Evolutionary conservation across 352 stramenopile genomes (phyloP).

Genomic region (Discostella stelligera): DNA sequence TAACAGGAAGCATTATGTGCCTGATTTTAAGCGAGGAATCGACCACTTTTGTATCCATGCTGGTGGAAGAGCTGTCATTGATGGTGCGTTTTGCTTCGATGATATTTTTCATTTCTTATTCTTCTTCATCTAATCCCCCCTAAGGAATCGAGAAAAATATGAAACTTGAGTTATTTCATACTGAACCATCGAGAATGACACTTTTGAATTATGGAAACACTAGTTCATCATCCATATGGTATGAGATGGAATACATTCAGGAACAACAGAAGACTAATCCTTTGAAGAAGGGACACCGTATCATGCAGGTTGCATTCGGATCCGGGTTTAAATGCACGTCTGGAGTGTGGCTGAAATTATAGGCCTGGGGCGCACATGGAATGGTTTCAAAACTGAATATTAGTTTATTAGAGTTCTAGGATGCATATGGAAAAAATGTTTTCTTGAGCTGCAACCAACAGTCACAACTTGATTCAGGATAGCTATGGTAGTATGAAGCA

Average conservation of each 20-base stretch:
- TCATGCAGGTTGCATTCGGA: constrained; percentile 88
- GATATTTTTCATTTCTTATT: not conserved
- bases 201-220: constrained; percentile 88
- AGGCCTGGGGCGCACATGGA: constrained; percentile 13
- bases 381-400: not conserved
- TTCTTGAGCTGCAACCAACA: not conserved
- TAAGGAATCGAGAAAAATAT: constrained; percentile 87
- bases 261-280: constrained; percentile 82
- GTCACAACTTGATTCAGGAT: not conserved
- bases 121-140: not conserved
- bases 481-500: not conserved
- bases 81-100: constrained; percentile 63
- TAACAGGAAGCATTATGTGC: constrained; percentile 81
- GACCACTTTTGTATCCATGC: constrained; percentile 90
- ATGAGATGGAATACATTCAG: constrained; percentile 87
- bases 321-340: constrained; percentile 89
- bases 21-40: constrained; percentile 88
- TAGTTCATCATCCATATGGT: constrained; percentile 87
- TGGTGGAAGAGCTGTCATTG: constrained; percentile 84
- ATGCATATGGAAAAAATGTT: too few species aligned
- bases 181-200: constrained; percentile 82
- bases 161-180: constrained; percentile 84
- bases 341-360: constrained; percentile 86
- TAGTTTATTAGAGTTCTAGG: too few species aligned
- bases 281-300: constrained; percentile 85